These are phyloP conservation scores for Pythium phragmiticola DNA, from an alignment of 352 stramenopile genomes.

Conservation along the genomic window DNA sequence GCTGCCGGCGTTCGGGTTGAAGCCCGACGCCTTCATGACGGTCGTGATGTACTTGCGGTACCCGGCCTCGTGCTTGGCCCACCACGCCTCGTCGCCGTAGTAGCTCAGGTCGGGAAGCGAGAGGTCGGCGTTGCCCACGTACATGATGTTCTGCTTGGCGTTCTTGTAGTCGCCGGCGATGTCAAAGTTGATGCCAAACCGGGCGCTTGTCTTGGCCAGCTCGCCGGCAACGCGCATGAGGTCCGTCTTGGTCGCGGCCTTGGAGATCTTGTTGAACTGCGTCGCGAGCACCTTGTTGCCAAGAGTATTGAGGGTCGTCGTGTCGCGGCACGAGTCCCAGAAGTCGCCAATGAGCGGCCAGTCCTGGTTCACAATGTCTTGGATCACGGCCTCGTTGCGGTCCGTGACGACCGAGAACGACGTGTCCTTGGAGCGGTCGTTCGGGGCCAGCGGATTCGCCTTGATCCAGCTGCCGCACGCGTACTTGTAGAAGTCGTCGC, in stretches of 20 bases:
- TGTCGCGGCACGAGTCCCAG: conserved; percentile 69
- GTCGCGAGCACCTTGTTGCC: conserved; percentile 42
- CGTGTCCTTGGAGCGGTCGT: conserved; percentile 33
- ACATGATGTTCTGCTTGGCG: conserved; percentile 66
- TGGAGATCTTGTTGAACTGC: conserved; percentile 38
- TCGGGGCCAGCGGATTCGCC: conserved; percentile 25
- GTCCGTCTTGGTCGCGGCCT: conserved; percentile 33
- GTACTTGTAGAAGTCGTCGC: conserved; percentile 77
- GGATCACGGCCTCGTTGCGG: conserved; percentile 50
- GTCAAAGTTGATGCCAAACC: conserved; percentile 67
- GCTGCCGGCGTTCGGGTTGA: conserved; percentile 18
- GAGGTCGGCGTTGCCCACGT: conserved; percentile 74
- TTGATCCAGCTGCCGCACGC: conserved; percentile 38
- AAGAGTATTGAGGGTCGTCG: conserved; percentile 39
- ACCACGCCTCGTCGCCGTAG: conserved; percentile 68
- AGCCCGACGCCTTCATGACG: conserved; percentile 39
- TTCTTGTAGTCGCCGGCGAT: conserved; percentile 73
- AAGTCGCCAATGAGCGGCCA: conserved; percentile 60
- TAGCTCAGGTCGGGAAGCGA: conserved; percentile 87
- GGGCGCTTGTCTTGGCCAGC: conserved; percentile 34
- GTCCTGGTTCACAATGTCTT: conserved; percentile 60
- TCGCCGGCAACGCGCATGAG: conserved; percentile 41
- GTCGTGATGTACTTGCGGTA: conserved; percentile 44
- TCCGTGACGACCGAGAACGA: conserved; percentile 51
- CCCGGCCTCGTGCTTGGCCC: conserved; percentile 34